These are phyloP conservation scores for Taiwanofungus camphoratus DNA, from an alignment of 1,284 basidiomycete genomes.

Conservation along the genomic window DNA sequence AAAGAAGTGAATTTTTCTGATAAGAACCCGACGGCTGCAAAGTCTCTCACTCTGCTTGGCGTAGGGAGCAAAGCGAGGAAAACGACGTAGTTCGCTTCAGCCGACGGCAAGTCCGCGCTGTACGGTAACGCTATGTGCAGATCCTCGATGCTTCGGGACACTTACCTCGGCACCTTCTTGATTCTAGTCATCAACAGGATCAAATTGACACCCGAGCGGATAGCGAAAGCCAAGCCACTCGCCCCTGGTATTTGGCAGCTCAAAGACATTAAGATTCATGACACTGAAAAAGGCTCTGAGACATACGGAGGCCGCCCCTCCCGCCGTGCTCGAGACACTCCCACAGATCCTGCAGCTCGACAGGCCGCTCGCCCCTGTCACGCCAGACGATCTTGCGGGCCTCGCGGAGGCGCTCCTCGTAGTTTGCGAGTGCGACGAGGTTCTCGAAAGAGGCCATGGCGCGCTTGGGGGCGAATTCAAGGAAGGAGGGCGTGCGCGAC, in stretches of 20 bases:
- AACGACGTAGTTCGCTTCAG: not conserved
- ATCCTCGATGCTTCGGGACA: too few species aligned
- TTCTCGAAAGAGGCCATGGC: conserved; percentile 75
- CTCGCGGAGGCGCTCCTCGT: conserved; percentile 64
- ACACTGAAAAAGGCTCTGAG: not conserved
- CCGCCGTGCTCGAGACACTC: conserved; percentile 73
- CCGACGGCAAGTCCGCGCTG: too few species aligned
- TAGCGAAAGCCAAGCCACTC: conserved; percentile 69
- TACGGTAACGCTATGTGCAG: too few species aligned
- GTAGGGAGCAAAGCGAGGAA: not conserved
- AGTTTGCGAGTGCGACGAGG: conserved; percentile 72
- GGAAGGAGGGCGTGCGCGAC: conserved; percentile 28
- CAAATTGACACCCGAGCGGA: conserved; percentile 77
- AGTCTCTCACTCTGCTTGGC: not conserved
- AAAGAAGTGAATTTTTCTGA: too few species aligned
- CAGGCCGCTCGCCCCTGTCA: conserved; percentile 70
- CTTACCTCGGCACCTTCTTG: conserved; percentile 57
- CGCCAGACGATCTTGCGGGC: conserved; percentile 82
- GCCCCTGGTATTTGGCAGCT: conserved; percentile 48
- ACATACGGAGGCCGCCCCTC: conserved; percentile 73
- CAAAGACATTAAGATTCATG: not conserved
- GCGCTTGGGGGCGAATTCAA: conserved; percentile 44
- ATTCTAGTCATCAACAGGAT: conserved; percentile 70
- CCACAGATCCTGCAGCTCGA: conserved; percentile 61
- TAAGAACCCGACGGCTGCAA: not conserved